phyloP scores from a whole-genome alignment of 345 rosid species.

The Angophora floribunda region DNA sequence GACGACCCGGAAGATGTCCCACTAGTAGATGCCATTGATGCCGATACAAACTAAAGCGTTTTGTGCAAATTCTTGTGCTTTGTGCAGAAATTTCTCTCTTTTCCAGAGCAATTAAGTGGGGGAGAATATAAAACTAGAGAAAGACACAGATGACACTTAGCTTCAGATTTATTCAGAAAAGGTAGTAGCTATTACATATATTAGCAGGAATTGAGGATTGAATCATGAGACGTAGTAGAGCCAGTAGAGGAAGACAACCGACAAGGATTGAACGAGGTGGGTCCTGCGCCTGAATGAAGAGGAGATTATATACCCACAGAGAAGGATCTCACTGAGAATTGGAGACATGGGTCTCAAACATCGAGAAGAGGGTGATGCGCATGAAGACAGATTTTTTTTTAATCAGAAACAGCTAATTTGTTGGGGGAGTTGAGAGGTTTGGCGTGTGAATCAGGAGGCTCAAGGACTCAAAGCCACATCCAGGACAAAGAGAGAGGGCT shows the following conservation, averaged over 20 bases:
- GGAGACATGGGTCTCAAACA: slow-evolving; percentile 98
- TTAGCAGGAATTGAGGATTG: background rate
- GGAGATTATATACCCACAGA: slow-evolving; percentile 67
- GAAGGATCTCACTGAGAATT: slow-evolving; percentile 76
- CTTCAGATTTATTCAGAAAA: background rate
- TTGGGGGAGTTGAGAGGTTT: background rate
- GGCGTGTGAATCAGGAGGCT: background rate
- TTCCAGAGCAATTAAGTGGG: background rate
- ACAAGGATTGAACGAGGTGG: slow-evolving; percentile 98
- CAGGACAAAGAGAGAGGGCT: background rate
- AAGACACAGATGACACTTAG: background rate
- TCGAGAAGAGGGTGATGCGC: slow-evolving; percentile 49
- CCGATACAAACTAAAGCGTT: background rate
- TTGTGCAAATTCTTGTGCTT: background rate
- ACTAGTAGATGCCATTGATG: slow-evolving; percentile 55
- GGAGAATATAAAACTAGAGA: background rate
- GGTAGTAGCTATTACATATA: background rate
- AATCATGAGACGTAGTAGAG: slow-evolving; percentile 81
- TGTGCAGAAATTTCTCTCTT: background rate
- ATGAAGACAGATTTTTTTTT: slow-evolving; percentile 29
- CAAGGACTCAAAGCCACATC: background rate
- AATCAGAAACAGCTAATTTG: background rate
- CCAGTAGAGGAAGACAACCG: slow-evolving; percentile 97
- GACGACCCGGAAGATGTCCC: slow-evolving; percentile 62
- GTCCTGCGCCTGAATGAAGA: slow-evolving; percentile 83